Conservation (phyloP, 1,284 basidiomycete genomes). For the Malassezia sympodialis region DNA sequence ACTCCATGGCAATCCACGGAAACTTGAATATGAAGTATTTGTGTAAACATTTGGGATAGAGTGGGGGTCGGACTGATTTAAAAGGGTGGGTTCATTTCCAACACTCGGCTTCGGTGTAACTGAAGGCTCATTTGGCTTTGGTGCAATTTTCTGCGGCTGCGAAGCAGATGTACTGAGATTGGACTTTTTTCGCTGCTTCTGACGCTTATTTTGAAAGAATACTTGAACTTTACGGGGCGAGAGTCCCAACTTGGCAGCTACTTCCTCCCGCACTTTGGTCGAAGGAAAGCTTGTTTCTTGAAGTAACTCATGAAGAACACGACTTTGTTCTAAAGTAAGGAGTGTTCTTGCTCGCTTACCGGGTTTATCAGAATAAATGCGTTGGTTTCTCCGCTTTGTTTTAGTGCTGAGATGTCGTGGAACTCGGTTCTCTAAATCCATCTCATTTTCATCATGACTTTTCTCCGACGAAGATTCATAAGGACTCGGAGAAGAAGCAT, state of each 20-base stretch:
- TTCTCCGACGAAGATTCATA: not conserved
- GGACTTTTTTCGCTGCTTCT: constrained; percentile 12
- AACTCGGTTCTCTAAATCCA: not conserved
- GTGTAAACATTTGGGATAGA: not conserved
- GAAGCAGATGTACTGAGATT: not conserved
- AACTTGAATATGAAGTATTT: not conserved
- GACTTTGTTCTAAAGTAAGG: constrained; percentile 27
- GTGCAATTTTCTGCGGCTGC: not conserved
- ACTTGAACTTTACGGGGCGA: constrained; percentile 36
- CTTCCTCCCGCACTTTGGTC: constrained; percentile 27
- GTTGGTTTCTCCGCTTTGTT: not conserved
- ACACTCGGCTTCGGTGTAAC: not conserved
- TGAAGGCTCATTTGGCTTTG: not conserved
- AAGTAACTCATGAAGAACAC: constrained; percentile 28
- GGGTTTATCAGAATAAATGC: not conserved
- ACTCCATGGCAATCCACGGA: not conserved
- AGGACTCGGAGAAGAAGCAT: not conserved
- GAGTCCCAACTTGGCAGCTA: constrained; percentile 25
- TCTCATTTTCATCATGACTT: not conserved
- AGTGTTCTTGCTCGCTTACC: constrained; percentile 19
- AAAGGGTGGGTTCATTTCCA: not conserved
- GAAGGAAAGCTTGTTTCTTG: constrained; percentile 35
- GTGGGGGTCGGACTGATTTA: not conserved
- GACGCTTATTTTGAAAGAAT: constrained; percentile 22
- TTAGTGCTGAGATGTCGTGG: not conserved